Conservation (phyloP, 495 filamentous ascomycete genomes). For the Podospora pseudocomata region DNA sequence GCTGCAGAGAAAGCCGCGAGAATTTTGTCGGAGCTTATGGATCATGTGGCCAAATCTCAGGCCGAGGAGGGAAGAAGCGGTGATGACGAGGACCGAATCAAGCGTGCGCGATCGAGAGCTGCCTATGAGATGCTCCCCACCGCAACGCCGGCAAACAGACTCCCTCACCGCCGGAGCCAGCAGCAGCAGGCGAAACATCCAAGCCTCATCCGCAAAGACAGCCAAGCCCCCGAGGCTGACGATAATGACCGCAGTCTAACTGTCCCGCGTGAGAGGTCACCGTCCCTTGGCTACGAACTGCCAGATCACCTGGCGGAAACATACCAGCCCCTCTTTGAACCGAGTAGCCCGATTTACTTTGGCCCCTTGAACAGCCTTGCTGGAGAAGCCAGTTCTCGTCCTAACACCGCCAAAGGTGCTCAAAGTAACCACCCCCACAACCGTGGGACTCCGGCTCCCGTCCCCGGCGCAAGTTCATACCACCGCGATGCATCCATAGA, state of each 20-base stretch:
- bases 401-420: neutral
- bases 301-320: neutral
- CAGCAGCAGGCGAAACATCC: neutral
- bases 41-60: neutral
- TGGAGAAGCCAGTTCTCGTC: neutral
- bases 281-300: neutral
- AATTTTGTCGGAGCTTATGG: neutral
- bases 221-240: neutral
- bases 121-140: neutral
- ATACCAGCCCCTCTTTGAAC: neutral
- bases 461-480: neutral
- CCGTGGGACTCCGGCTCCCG: neutral
- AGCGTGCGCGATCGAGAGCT: neutral
- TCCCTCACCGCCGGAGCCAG: neutral
- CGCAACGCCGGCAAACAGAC: too few species aligned
- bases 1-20: neutral
- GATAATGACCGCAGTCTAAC: neutral
- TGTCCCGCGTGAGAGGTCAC: neutral
- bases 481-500: neutral
- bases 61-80: neutral
- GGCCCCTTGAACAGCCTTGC: neutral
- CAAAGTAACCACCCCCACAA: neutral
- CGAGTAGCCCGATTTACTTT: neutral
- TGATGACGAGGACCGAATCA: neutral
- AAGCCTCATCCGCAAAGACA: neutral